Evolutionary conservation across 225 moss, liverwort and hornwort species (phyloP), one percentile per base, ranked within the genome.

Genomic region (Polytrichum formosum): DNA sequence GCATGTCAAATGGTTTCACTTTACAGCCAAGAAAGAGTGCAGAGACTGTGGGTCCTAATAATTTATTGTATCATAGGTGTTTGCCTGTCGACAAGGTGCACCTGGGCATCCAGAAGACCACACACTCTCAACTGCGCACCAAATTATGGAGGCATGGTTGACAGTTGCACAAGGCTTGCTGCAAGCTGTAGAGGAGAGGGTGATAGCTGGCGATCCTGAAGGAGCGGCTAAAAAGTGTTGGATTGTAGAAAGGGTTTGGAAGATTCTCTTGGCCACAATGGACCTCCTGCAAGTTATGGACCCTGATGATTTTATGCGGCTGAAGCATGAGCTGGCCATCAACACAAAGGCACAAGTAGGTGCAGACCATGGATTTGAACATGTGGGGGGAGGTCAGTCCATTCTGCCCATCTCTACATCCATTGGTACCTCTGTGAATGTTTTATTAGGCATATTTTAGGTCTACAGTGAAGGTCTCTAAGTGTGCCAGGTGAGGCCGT

Each of bases 221-320:
- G 87, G 70, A 29, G 93, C 93, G 62, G 87, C 89, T 1, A 89
- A 82, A 76, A 85, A 82, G 71, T 85, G 93, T 67, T 93, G 89
- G 91, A 74, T 90, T 27, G 67, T 91, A 25, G 91, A 93, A 78
- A 66, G 91, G 31, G 69, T 90, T 55, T 93, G 91, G 93, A 93
- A 93, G 74, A 74, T 93, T 8, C 71, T 89, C 26, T 61, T 91
- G 26, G 77, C 82, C 37, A 72, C 82, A 13, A 91, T 93, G 91
- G 93, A 93, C 71, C 81, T 93, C 5, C 82, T 93, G 16, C 93
- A 93, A 72, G 82, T 93, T 10, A 89, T 93, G 91, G 93, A 93
- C 70, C 93, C 93, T 0, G 84, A 90, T 26, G 93, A 93, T 72
- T 93, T 93, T 46, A 91, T 90, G 91, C 79, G 84, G 27, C 70